phyloP scores from a whole-genome alignment of 805 yeast genomes.

The Diddensiella caesifluorescens region DNA sequence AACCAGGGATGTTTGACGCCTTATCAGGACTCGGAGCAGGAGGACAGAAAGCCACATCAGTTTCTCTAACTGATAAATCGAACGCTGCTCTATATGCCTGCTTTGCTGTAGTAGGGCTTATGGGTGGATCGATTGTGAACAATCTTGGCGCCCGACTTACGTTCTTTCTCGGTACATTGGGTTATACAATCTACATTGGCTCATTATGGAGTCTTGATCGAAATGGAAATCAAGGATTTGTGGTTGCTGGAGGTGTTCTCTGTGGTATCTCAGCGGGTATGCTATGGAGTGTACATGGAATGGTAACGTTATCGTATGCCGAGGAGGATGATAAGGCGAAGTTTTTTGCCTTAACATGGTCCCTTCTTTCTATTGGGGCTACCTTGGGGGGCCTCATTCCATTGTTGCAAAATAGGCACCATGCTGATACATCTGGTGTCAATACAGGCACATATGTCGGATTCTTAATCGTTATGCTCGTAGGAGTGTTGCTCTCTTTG shows the following conservation, averaged over 20 bases:
- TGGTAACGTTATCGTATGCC: conserved; percentile 49
- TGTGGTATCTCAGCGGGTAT: conserved; percentile 48
- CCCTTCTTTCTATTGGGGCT: conserved; percentile 52
- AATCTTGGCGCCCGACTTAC: conserved; percentile 18
- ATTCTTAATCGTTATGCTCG: conserved; percentile 44
- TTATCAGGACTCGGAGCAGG: conserved; percentile 30
- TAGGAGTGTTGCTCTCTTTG: conserved; percentile 41
- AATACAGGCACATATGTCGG: conserved; percentile 47
- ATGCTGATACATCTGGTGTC: conserved; percentile 21
- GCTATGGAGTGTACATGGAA: conserved; percentile 53
- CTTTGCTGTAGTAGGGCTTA: conserved; percentile 26
- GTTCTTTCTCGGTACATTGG: conserved; percentile 45
- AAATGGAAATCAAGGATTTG: conserved; percentile 43
- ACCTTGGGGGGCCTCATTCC: conserved; percentile 52
- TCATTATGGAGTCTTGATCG: conserved; percentile 44
- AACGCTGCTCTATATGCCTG: conserved; percentile 28
- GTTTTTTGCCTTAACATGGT: conserved; percentile 50
- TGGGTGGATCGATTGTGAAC: conserved; percentile 30
- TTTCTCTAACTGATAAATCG: conserved; percentile 26
- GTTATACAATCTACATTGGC: conserved; percentile 46
- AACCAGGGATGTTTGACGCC: conserved; percentile 31
- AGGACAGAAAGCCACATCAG: conserved; percentile 25
- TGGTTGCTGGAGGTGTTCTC: conserved; percentile 48
- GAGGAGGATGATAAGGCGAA: conserved; percentile 46
- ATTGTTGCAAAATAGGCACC: conserved; percentile 43